phyloP scores from a whole-genome alignment of 2,329 filamentous ascomycete species.

The Aureobasidium sp. region DNA sequence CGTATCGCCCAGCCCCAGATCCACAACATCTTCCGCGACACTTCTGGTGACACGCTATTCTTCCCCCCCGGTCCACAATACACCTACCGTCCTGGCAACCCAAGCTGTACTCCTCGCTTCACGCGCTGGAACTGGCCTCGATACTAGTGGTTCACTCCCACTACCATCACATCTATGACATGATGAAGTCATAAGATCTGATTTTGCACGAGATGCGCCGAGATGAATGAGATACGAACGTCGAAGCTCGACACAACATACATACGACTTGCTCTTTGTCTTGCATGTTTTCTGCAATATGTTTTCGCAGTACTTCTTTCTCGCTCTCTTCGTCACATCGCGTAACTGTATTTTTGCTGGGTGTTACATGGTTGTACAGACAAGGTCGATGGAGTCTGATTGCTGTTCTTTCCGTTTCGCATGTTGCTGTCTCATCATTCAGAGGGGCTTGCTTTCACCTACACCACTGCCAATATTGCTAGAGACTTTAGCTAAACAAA shows the following conservation, averaged over 20 bases:
- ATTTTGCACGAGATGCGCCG: constrained; percentile 5
- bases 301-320: background rate
- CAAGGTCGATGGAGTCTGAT: background rate
- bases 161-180: background rate
- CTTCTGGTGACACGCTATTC: background rate
- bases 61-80: background rate
- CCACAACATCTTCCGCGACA: background rate
- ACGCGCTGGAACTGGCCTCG: background rate
- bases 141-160: background rate
- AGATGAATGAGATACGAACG: background rate
- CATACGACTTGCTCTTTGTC: background rate
- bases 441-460: background rate
- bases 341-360: background rate
- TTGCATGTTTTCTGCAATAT: background rate
- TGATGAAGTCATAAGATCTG: background rate
- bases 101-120: background rate
- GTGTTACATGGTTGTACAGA: background rate
- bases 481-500: background rate
- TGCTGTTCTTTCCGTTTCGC: background rate
- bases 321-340: background rate
- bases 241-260: background rate
- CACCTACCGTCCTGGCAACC: background rate
- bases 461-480: background rate
- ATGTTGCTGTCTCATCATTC: background rate
- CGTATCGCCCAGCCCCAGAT: background rate